These are phyloP conservation scores for Reutealis trisperma DNA, from an alignment of 345 rosid species.

Conservation along the genomic window DNA sequence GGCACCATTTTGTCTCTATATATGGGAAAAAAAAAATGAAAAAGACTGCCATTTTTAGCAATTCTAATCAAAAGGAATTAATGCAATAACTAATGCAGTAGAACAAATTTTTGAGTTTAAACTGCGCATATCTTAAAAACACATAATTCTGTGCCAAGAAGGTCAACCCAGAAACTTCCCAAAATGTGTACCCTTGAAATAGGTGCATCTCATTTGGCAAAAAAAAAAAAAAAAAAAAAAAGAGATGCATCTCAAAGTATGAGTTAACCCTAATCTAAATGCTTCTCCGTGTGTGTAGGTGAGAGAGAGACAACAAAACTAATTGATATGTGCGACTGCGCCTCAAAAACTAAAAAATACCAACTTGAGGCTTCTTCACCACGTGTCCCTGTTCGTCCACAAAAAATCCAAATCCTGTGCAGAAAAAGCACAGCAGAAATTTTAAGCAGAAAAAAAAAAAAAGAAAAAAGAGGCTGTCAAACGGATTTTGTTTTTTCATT, in stretches of 20 bases:
- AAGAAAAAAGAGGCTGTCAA: not conserved
- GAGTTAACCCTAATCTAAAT: not conserved
- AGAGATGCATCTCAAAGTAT: not conserved
- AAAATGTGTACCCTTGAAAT: not conserved
- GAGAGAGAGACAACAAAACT: not conserved
- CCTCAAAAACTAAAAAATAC: slow-evolving; percentile 19
- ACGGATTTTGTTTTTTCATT: no score
- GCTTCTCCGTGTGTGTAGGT: not conserved
- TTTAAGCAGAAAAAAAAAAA: not conserved
- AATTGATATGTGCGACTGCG: not conserved
- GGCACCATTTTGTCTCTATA: not conserved
- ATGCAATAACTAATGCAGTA: not conserved
- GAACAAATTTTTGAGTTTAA: not conserved
- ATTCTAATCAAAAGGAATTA: no score
- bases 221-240: no score
- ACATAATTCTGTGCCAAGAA: not conserved
- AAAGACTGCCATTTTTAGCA: no score
- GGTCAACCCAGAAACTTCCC: not conserved
- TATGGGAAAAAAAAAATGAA: not conserved
- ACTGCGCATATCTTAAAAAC: not conserved
- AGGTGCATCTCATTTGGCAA: not conserved
- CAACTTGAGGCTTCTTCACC: slow-evolving; percentile 84
- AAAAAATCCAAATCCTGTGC: slow-evolving; percentile 79
- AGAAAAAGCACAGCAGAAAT: not conserved
- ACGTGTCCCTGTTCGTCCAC: slow-evolving; percentile 66